These are phyloP conservation scores for Thelephora terrestris DNA, from an alignment of 1,284 basidiomycete genomes.

Conservation along the genomic window DNA sequence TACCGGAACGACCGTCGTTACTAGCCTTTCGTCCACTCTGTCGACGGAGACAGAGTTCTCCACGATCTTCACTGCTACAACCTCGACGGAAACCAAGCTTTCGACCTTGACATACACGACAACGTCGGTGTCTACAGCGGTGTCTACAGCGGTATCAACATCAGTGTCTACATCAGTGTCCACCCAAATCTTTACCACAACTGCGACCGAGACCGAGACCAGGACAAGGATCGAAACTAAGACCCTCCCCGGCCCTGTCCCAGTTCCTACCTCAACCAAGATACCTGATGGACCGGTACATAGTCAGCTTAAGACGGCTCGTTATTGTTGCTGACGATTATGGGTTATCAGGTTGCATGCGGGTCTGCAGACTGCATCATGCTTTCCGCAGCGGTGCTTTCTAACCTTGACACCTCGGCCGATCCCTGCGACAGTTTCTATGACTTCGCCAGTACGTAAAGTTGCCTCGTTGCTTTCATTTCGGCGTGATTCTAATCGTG, in stretches of 20 bases:
- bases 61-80: slow-evolving; percentile 16
- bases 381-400: slow-evolving; percentile 75
- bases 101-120: slow-evolving; percentile 26
- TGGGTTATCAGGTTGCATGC: slow-evolving; percentile 47
- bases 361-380: slow-evolving; percentile 74
- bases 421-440: slow-evolving; percentile 98
- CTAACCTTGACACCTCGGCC: slow-evolving; percentile 69
- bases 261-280: slow-evolving; percentile 31
- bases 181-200: slow-evolving; percentile 2
- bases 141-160: too few species aligned
- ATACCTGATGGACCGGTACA: slow-evolving; percentile 37
- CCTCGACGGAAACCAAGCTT: slow-evolving; percentile 18
- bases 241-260: slow-evolving; percentile 13
- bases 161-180: too few species aligned
- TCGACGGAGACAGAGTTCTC: slow-evolving; percentile 3
- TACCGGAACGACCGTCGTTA: slow-evolving; percentile 22
- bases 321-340: background rate
- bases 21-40: slow-evolving; percentile 2
- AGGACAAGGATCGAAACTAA: slow-evolving; percentile 24
- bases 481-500: slow-evolving; percentile 3
- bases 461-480: background rate
- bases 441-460: slow-evolving; percentile 69
- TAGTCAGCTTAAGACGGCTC: background rate
- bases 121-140: slow-evolving; percentile 12
- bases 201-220: slow-evolving; percentile 22